Evolutionary conservation across 495 filamentous ascomycete species (phyloP), one percentile per base, ranked within the genome.

Genomic region (Penicillium odoratum): DNA sequence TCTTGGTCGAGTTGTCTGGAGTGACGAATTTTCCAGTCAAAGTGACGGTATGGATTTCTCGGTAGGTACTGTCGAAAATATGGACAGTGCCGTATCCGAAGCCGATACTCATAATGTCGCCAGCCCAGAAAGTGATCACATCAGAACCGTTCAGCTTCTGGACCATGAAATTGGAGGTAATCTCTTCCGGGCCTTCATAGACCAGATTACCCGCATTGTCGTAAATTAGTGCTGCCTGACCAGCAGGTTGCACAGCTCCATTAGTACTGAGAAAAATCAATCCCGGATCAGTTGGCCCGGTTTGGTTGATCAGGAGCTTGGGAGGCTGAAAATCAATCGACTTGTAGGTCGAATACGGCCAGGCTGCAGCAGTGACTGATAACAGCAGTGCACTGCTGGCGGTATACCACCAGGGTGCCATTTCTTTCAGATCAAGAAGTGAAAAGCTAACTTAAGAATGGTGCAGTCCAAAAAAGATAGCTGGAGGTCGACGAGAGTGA

Each of bases 31-130:
- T 47, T 2, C 63, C 49, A 6, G 44, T 30, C 51, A 62, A 52
- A 28, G 58, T 57, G 9, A 72, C 63, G 29, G 58, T 69, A 46
- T 69, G 55, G 56, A 78, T 71, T 34, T 75, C 71, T 21, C 73
- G 65, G 57, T 83, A 81, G 9, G 78, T 71, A 13, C 65, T 64
- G 58, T 82, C 74, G 0, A 83, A 63, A 31, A 76, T 69, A 15
- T 56, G 68, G 47, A 76, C 65, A 7, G 62, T 43, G 15, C 74
- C 74, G 36, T 68, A 75, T 13, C 72, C 69, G 15, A 65, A 68
- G 5, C 57, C 57, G 45, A 74, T 26, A 11, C 36, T 3, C 5
- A 51, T 16, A 3, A n/a, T 28, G n/a, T 59, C 40, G n/a, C 69
- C 69, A 34, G 59, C 43, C 68, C 68, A 73, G 53, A 66, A 69